A percentile compares a stretch with the other conserved stretches of the same genome.
Evolutionary conservation across 768 basidiomycete species (phyloP).

Genomic region (Phanerochaete carnosa): DNA sequence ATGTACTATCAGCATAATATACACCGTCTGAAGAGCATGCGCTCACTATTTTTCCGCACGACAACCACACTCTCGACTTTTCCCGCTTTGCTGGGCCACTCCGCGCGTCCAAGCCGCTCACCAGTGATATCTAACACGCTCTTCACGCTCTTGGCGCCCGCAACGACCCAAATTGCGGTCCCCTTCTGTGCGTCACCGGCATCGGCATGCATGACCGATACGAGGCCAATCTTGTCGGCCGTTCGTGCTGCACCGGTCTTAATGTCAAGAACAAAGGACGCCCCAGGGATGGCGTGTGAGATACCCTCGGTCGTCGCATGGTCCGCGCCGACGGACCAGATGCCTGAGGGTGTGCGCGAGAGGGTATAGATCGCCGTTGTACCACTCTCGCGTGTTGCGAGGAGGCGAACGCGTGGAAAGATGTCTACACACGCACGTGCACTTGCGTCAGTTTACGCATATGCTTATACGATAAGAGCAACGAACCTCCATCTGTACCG

Average conservation of each 20-base stretch:
- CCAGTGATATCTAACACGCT: conserved; percentile 59
- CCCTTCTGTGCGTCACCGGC: conserved; percentile 20
- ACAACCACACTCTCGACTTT: conserved; percentile 48
- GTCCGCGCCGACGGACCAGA: conserved; percentile 30
- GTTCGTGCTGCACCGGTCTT: conserved; percentile 44
- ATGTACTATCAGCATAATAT: neutral
- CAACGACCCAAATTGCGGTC: conserved; percentile 46
- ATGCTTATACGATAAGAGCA: too few relatives aligned
- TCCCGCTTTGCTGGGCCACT: conserved; percentile 57
- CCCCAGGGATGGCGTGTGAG: conserved; percentile 42
- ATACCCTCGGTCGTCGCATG: conserved; percentile 35
- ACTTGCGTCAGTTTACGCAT: neutral
- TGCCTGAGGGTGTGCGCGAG: conserved; percentile 30
- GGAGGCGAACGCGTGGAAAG: conserved; percentile 51
- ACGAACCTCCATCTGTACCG: conserved; percentile 49
- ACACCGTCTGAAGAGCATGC: neutral
- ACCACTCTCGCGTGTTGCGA: conserved; percentile 60
- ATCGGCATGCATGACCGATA: conserved; percentile 24
- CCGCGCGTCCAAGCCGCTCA: conserved; percentile 60
- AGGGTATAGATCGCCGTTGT: conserved; percentile 57
- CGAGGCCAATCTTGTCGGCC: conserved; percentile 43
- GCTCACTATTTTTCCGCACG: conserved; percentile 60
- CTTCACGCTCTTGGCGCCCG: conserved; percentile 57
- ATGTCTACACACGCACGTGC: conserved; percentile 32
- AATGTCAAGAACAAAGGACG: conserved; percentile 52